Percentiles rank a stretch among this genome's conserved stretches.
These are phyloP conservation scores for Botrytis deweyae DNA, from an alignment of 2,329 filamentous ascomycete genomes.

Conservation along the genomic window DNA sequence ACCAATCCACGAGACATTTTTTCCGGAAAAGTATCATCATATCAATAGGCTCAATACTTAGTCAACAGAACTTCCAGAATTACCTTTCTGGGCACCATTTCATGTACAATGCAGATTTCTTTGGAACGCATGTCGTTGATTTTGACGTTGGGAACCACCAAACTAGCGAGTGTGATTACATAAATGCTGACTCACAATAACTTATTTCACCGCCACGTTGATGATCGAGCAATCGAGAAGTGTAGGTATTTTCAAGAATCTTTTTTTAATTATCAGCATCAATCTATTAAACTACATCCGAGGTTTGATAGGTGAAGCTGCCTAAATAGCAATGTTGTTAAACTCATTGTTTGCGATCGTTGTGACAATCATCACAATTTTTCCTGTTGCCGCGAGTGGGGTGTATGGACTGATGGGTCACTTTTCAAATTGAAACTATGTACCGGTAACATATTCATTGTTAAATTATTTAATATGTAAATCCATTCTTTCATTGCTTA, in stretches of 20 bases:
- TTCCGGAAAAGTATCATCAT: not conserved
- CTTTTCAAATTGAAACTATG: not conserved
- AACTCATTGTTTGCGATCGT: not conserved
- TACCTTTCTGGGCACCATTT: not conserved
- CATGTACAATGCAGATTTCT: not conserved
- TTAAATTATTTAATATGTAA: not conserved
- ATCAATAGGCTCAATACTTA: not conserved
- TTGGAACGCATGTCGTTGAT: not conserved
- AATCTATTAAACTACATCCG: not conserved
- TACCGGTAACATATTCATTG: too few relatives aligned
- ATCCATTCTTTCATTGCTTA: not conserved
- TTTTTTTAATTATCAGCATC: not conserved
- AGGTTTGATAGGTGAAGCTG: not conserved
- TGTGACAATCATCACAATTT: not conserved
- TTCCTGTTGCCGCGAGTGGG: not conserved
- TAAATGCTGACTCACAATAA: not conserved
- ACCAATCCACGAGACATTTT: not conserved
- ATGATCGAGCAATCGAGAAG: not conserved
- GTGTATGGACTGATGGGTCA: not conserved
- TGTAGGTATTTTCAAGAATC: not conserved
- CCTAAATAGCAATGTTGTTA: too few relatives aligned
- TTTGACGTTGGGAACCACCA: not conserved
- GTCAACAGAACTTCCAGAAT: not conserved
- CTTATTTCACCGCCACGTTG: not conserved
- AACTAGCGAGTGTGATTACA: conserved; percentile 4